A percentile compares a stretch with the other conserved stretches of the same genome.
phyloP scores from a whole-genome alignment of 148 eudicot species.

The Arctostaphylos glauca region DNA sequence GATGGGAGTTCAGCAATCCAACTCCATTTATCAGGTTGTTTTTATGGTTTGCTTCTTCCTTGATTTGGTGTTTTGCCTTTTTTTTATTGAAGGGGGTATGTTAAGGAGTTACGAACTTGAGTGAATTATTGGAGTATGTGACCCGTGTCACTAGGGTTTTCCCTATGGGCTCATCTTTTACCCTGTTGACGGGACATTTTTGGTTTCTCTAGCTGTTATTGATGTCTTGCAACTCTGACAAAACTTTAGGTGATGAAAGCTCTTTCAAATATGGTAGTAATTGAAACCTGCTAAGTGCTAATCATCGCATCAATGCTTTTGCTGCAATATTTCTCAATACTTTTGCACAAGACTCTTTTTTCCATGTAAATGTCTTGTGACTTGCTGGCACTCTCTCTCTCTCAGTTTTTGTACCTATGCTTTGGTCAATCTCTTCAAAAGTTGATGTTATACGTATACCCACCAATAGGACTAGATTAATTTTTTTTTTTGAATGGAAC shows the following conservation, averaged over 20 bases:
- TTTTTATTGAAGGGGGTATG: background rate
- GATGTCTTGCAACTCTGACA: background rate
- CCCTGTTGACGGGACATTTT: background rate
- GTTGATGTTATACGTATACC: background rate
- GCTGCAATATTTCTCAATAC: background rate
- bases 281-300: background rate
- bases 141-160: background rate
- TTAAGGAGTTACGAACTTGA: background rate
- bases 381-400: background rate
- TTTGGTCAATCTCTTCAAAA: background rate
- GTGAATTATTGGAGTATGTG: background rate
- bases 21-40: constrained; percentile 96
- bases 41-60: constrained; percentile 1
- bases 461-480: background rate
- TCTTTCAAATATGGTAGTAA: background rate
- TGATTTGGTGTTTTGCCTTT: background rate
- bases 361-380: background rate
- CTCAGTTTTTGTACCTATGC: background rate
- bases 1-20: constrained; percentile 99
- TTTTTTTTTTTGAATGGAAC: background rate
- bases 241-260: background rate
- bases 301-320: background rate
- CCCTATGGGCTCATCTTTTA: background rate
- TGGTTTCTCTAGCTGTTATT: background rate
- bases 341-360: background rate